Conservation (phyloP, 129 eudicot genomes). For the Mikania micrantha region DNA sequence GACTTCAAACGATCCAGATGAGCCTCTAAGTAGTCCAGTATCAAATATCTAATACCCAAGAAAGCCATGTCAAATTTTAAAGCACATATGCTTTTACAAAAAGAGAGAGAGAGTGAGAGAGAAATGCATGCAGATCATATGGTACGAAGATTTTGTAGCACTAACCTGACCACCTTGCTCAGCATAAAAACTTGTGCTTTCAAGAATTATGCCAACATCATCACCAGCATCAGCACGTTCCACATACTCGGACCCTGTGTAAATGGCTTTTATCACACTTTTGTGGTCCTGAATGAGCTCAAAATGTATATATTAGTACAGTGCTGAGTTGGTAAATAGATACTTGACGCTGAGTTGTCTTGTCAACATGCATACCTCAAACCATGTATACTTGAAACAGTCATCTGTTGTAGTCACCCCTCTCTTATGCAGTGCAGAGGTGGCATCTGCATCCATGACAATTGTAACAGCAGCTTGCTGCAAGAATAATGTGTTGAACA, state of each 20-base stretch:
- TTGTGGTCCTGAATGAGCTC: slow-evolving; percentile 59
- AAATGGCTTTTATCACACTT: slow-evolving; percentile 78
- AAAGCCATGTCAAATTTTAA: background rate
- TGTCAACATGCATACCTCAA: slow-evolving; percentile 57
- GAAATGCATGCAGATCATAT: background rate
- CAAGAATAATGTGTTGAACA: background rate
- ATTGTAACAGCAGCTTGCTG: slow-evolving; percentile 78
- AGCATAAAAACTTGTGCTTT: slow-evolving; percentile 89
- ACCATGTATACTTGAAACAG: slow-evolving; percentile 68
- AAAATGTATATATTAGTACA: slow-evolving; percentile 2
- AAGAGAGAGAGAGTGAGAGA: background rate
- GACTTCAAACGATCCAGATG: slow-evolving; percentile 66
- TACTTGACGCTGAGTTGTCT: background rate
- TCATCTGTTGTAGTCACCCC: slow-evolving; percentile 74
- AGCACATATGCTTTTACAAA: background rate
- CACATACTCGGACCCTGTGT: slow-evolving; percentile 73
- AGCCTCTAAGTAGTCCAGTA: slow-evolving; percentile 75
- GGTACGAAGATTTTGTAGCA: slow-evolving; percentile 11
- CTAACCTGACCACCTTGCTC: slow-evolving; percentile 99
- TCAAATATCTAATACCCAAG: slow-evolving; percentile 61
- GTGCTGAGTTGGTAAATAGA: background rate
- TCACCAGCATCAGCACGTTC: slow-evolving; percentile 54
- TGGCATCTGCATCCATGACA: slow-evolving; percentile 95
- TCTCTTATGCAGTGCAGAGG: slow-evolving; percentile 67
- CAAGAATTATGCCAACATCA: slow-evolving; percentile 79